phyloP scores from a whole-genome alignment of 345 rosid species.

The Hevea brasiliensis region DNA sequence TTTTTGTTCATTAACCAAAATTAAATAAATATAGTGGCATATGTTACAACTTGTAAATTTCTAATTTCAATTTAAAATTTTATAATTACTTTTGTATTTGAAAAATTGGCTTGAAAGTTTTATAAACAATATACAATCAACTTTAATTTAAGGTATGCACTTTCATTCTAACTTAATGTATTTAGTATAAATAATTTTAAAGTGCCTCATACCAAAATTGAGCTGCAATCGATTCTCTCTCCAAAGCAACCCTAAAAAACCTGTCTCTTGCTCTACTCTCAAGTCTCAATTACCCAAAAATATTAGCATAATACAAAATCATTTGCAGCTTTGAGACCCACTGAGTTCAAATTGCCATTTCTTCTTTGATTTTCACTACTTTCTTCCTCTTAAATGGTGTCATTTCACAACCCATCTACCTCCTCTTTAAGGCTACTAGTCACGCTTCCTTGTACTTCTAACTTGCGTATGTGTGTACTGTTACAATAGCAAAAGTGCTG shows the following conservation, averaged over 20 bases:
- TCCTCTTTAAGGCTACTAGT: constrained; percentile 14
- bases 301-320: constrained; percentile 48
- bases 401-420: constrained; percentile 23
- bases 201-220: too few species aligned
- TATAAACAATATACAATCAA: too few species aligned
- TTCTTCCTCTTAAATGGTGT: constrained; percentile 36
- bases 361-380: constrained; percentile 46
- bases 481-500: constrained; percentile 52
- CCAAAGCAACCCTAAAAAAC: neutral
- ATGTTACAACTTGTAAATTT: too few species aligned
- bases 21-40: too few species aligned
- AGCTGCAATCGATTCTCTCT: neutral
- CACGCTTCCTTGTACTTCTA: constrained; percentile 13
- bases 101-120: too few species aligned
- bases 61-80: too few species aligned
- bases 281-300: neutral
- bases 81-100: too few species aligned
- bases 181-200: too few species aligned
- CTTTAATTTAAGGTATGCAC: too few species aligned
- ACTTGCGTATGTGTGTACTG: constrained; percentile 38
- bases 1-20: too few species aligned
- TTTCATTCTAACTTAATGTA: too few species aligned
- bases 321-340: too few species aligned
- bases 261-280: neutral
- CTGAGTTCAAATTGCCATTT: constrained; percentile 48